Evolutionary conservation across 108 stramenopile genomes (phyloP).

Genomic region (Thalassiosira profunda): DNA sequence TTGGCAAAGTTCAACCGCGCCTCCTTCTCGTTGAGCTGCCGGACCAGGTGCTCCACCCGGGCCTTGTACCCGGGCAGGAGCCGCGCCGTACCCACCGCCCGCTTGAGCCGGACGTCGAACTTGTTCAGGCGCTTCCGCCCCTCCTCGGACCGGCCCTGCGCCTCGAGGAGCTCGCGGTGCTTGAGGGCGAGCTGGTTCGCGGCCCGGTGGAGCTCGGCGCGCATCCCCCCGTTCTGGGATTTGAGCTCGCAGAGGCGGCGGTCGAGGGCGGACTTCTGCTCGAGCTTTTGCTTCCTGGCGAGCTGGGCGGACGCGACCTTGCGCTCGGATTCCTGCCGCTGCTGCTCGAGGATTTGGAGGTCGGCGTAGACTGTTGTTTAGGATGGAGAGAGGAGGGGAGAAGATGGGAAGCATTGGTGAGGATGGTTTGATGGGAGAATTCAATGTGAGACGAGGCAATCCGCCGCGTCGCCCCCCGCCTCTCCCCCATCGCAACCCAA

Average conservation of each 20-base stretch:
- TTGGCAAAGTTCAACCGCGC: conserved; percentile 41
- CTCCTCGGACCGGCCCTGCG: conserved; percentile 37
- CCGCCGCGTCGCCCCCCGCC: too few species aligned
- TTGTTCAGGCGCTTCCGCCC: conserved; percentile 53
- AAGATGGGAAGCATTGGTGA: not conserved
- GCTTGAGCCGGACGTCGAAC: conserved; percentile 64
- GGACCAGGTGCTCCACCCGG: conserved; percentile 56
- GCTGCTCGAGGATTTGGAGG: conserved; percentile 81
- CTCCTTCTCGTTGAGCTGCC: conserved; percentile 42
- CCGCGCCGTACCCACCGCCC: conserved; percentile 53
- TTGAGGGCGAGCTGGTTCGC: conserved; percentile 56
- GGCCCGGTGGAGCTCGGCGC: conserved; percentile 59
- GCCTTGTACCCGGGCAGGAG: conserved; percentile 38
- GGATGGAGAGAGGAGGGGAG: conserved; percentile 24
- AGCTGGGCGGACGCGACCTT: conserved; percentile 61
- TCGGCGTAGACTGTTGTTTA: conserved; percentile 82
- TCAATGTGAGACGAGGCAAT: not conserved
- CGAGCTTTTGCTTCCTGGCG: conserved; percentile 59
- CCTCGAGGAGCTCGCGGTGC: conserved; percentile 59
- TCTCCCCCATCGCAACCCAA: too few species aligned
- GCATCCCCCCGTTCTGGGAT: conserved; percentile 71
- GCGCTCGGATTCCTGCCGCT: conserved; percentile 81
- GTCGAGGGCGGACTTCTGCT: conserved; percentile 59
- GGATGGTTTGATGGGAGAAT: not conserved
- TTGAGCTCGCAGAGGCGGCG: conserved; percentile 67